phyloP scores from a whole-genome alignment of 192 early-diverging fungal genomes.

The Spinellus fusiger region DNA sequence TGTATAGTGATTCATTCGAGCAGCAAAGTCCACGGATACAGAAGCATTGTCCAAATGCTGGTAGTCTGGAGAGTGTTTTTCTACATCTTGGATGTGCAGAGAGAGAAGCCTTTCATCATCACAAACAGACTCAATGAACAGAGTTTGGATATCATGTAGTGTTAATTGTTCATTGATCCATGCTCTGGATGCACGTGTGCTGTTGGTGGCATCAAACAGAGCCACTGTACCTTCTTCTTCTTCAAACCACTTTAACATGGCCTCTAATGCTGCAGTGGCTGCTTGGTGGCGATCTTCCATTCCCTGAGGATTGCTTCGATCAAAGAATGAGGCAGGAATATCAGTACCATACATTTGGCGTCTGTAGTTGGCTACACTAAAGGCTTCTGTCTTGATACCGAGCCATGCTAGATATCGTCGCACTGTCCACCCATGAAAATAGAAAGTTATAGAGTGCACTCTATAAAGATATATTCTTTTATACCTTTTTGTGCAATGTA shows the following conservation, averaged over 20 bases:
- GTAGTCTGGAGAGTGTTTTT: slow-evolving; percentile 87
- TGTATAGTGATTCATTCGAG: slow-evolving; percentile 84
- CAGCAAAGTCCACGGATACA: slow-evolving; percentile 64
- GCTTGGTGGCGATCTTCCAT: slow-evolving; percentile 71
- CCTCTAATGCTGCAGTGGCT: slow-evolving; percentile 77
- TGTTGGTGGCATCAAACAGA: slow-evolving; percentile 96
- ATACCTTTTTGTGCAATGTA: slow-evolving; percentile 89
- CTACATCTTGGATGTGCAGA: slow-evolving; percentile 90
- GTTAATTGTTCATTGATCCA: slow-evolving; percentile 67
- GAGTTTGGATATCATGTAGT: slow-evolving; percentile 72
- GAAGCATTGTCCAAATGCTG: slow-evolving; percentile 70
- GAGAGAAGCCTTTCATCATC: slow-evolving; percentile 78
- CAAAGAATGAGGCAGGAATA: slow-evolving; percentile 83
- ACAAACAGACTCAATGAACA: slow-evolving; percentile 95
- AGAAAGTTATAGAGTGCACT: neutral
- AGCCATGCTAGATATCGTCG: slow-evolving; percentile 95
- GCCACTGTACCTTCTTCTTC: slow-evolving; percentile 78
- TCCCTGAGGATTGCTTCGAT: slow-evolving; percentile 70
- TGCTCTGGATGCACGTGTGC: slow-evolving; percentile 70
- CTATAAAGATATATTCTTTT: neutral
- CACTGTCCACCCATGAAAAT: slow-evolving; percentile 49
- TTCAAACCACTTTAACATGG: slow-evolving; percentile 90
- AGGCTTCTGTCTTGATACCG: slow-evolving; percentile 86
- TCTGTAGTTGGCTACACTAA: slow-evolving; percentile 98
- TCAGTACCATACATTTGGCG: slow-evolving; percentile 77